Evolutionary conservation across 768 basidiomycete genomes (phyloP).

Genomic region (Dictyophora rubrovolvata): DNA sequence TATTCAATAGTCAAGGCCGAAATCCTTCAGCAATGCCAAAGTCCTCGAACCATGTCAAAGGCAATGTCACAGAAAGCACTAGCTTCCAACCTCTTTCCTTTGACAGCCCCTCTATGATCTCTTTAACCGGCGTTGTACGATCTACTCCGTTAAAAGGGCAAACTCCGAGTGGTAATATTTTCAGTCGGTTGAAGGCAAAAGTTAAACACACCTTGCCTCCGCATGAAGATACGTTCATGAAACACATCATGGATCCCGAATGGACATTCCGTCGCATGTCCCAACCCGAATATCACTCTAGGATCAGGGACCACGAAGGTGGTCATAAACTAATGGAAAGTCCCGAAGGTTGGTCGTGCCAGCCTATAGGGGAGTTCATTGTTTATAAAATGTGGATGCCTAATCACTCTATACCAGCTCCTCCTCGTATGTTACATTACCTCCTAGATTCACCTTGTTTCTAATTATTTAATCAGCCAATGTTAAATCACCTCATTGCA

Average conservation of each 20-base stretch:
- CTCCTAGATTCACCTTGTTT: not conserved
- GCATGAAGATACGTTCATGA: conserved; percentile 5
- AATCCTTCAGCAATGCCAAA: not conserved
- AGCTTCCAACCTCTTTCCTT: not conserved
- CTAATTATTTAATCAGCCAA: not conserved
- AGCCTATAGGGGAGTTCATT: conserved; percentile 3
- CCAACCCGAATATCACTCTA: not conserved
- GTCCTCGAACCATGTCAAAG: not conserved
- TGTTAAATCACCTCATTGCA: not conserved
- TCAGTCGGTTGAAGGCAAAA: not conserved
- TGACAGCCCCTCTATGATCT: not conserved
- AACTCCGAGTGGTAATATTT: not conserved
- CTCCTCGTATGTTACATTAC: not conserved
- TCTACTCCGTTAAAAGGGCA: not conserved
- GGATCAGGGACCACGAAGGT: not conserved
- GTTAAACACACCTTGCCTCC: not conserved
- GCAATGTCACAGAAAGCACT: not conserved
- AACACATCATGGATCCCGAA: conserved; percentile 1
- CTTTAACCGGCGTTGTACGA: not conserved
- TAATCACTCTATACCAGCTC: not conserved
- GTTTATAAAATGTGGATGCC: not conserved
- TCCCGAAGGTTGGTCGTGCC: conserved; percentile 4
- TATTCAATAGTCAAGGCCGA: not conserved
- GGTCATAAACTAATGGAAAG: not conserved
- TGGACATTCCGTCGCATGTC: conserved; percentile 1